Evolutionary conservation across 176 grass and related monocot species (phyloP).

Genomic region (Lolium multiflorum): DNA sequence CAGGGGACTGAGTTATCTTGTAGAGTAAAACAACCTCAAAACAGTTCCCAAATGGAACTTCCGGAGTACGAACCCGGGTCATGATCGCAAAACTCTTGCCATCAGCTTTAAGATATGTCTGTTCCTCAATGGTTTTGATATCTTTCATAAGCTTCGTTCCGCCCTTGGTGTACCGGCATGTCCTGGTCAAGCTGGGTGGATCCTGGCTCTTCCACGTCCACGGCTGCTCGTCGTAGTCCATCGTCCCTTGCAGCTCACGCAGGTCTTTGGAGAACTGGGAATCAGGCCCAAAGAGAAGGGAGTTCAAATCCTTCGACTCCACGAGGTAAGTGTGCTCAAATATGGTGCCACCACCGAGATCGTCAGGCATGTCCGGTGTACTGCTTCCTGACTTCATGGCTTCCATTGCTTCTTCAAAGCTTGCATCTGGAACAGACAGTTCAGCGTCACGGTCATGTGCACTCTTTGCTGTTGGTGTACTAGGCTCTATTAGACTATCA

Average conservation of each 20-base stretch:
- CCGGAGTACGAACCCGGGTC: constrained; percentile 67
- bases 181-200: constrained; percentile 58
- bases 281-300: constrained; percentile 67
- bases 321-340: constrained; percentile 71
- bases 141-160: constrained; percentile 74
- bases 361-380: constrained; percentile 56
- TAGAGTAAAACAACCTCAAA: constrained; percentile 80
- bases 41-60: constrained; percentile 87
- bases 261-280: constrained; percentile 69
- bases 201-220: constrained; percentile 71
- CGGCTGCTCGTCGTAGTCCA: constrained; percentile 61
- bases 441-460: constrained; percentile 29
- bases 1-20: constrained; percentile 69
- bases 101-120: constrained; percentile 81
- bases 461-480: constrained; percentile 13
- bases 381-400: constrained; percentile 60
- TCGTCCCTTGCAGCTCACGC: constrained; percentile 55
- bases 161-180: constrained; percentile 68
- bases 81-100: constrained; percentile 64
- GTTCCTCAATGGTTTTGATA: constrained; percentile 77
- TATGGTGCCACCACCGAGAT: constrained; percentile 55
- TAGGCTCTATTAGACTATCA: constrained; percentile 26
- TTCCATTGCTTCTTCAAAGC: constrained; percentile 76
- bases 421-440: constrained; percentile 40
- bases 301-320: constrained; percentile 72